Evolutionary conservation across 1,284 basidiomycete genomes (phyloP), one percentile per base, ranked within the genome.

Genomic region (Peniophora sp.): DNA sequence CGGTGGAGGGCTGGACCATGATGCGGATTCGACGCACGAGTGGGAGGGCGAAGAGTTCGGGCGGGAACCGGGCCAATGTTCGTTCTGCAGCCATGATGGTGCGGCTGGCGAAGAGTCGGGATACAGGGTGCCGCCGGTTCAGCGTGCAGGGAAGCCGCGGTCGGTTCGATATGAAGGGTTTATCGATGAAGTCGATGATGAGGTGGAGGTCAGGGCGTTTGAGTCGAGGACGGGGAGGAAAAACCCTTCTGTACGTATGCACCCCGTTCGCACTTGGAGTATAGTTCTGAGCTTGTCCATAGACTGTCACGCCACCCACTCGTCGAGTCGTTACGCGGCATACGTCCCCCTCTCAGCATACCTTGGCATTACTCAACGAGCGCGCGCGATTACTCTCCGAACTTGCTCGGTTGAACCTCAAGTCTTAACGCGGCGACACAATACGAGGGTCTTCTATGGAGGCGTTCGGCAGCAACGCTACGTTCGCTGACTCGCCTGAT

Each of bases 161-260:
- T 41, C 15, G 18, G 68, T 82, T 15, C 75, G 79, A 17, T 71
- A 75, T 51, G 59, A 66, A 1, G 83, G 81, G 0, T 78, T 69
- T 62, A 82, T 85, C 43, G 65, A 71, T 23, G 63, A 65, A 5
- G 76, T 77, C 9, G 76, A 83, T 54, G 67, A 75, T 52, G 69
- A 73, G 3, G 59, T 63, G 9, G 79, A 83, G 55, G 55, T 82
- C 10, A 61, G 68, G 17, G 70, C 68, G 0, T 81, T 79, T 55
- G 73, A 78, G 37, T 41, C n/a, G 5, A 41, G 37, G 8, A 41
- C 37, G n/a, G n/a, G 5, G 37, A 6, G 37, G 5, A 20, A 8
- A 15, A n/a, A 6, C 5, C 37, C 37, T 5, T n/a, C 37, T 20
- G 37, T 41, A 20, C 15, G 37, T 41, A 15, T 17, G 10, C 34